Evolutionary conservation across 371 early-diverging fungal species (phyloP).

Genomic region (Dichotomocladium elegans): DNA sequence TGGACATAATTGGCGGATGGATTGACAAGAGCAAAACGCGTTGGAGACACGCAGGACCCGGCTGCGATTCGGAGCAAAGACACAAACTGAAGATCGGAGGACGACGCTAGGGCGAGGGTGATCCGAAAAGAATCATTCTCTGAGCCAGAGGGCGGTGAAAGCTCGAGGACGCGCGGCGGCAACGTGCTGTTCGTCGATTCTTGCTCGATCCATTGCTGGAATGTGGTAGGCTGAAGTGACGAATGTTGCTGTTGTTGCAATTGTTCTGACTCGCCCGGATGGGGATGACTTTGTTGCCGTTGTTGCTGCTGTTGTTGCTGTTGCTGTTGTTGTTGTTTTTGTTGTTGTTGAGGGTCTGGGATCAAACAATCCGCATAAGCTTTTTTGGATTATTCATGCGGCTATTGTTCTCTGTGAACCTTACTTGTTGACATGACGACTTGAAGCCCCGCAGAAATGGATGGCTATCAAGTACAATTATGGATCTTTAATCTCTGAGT

Average conservation of each 20-base stretch:
- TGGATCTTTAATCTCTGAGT: not conserved
- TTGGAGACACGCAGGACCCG: constrained; percentile 17
- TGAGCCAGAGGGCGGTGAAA: constrained; percentile 12
- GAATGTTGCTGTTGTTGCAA: constrained; percentile 5
- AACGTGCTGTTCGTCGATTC: constrained; percentile 10
- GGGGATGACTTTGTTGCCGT: not conserved
- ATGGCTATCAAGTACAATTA: not conserved
- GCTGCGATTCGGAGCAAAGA: constrained; percentile 16
- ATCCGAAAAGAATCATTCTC: constrained; percentile 19
- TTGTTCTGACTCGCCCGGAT: constrained; percentile 5
- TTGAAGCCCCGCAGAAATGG: constrained; percentile 21
- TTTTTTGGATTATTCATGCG: not conserved
- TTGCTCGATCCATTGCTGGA: constrained; percentile 11
- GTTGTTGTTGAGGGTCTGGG: constrained; percentile 11
- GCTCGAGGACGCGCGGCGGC: constrained; percentile 19
- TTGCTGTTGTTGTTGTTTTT: constrained; percentile 3
- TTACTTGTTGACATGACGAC: constrained; percentile 24
- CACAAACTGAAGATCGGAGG: constrained; percentile 7
- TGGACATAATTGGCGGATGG: constrained; percentile 9
- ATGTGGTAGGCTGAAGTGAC: not conserved
- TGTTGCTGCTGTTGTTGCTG: constrained; percentile 3
- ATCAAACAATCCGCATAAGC: constrained; percentile 11
- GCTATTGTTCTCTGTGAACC: not conserved
- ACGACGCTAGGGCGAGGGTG: constrained; percentile 6
- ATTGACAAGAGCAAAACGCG: constrained; percentile 9